Percentiles rank a stretch among this genome's conserved stretches.
Conservation (phyloP, 345 rosid species). For the Bretschneidera sinensis region DNA sequence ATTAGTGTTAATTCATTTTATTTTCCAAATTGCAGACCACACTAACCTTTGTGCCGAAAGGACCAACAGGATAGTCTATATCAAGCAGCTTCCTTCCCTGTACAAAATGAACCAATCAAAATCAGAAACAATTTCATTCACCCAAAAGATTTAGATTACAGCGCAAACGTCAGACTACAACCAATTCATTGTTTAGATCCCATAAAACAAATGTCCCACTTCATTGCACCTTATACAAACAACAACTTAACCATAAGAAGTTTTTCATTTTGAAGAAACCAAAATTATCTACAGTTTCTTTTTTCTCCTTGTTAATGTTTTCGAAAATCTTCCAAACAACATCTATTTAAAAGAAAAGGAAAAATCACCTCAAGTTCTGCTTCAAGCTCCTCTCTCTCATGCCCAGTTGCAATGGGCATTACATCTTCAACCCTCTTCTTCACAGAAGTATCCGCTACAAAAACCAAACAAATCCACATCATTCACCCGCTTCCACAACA, state of each 20-base stretch:
- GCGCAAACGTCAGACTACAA: not conserved
- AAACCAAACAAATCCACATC: constrained; percentile 12
- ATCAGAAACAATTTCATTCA: not conserved
- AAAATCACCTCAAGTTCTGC: constrained; percentile 60
- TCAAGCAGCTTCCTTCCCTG: constrained; percentile 78
- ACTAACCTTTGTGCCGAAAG: constrained; percentile 92
- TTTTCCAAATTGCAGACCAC: not conserved
- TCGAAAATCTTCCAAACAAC: not conserved
- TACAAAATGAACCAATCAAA: constrained; percentile 9
- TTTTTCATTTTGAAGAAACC: not conserved
- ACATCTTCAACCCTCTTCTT: constrained; percentile 69
- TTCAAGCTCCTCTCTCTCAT: constrained; percentile 83
- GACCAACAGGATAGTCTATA: constrained; percentile 66
- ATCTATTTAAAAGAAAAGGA: not conserved
- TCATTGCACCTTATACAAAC: not conserved
- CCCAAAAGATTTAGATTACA: not conserved
- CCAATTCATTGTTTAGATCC: no score
- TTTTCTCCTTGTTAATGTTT: not conserved
- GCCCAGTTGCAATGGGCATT: constrained; percentile 91
- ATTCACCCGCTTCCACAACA: not conserved
- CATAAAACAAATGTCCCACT: no score
- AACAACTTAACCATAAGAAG: not conserved
- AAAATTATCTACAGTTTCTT: not conserved
- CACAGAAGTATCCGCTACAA: constrained; percentile 37
- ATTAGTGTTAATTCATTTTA: not conserved